A percentile compares a stretch with the other conserved stretches of the same genome.
These are phyloP conservation scores for Sicyos baderoa DNA, from an alignment of 306 rosid genomes.

Conservation along the genomic window DNA sequence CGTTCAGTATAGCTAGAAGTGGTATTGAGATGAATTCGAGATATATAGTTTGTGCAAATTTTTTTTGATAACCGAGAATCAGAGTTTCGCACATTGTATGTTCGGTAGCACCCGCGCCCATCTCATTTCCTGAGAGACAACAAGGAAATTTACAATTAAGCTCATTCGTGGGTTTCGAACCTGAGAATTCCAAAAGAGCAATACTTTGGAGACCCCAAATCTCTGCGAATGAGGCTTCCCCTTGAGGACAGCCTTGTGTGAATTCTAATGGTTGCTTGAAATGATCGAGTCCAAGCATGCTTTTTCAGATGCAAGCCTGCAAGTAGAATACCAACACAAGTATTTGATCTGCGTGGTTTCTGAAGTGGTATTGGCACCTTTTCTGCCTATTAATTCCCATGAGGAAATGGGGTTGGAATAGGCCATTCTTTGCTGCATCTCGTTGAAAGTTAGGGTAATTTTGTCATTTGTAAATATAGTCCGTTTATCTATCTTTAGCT, in stretches of 20 bases:
- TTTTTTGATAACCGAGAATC: too few relatives aligned
- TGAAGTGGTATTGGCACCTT: not conserved
- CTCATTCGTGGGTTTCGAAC: too few relatives aligned
- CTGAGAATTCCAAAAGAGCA: too few relatives aligned
- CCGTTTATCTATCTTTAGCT: too few relatives aligned
- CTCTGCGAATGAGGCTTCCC: too few relatives aligned
- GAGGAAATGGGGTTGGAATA: conserved; percentile 2
- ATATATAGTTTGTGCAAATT: not conserved
- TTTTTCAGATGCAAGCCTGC: not conserved
- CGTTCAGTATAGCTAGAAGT: not conserved
- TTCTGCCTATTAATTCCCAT: not conserved
- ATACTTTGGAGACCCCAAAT: too few relatives aligned
- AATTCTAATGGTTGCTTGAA: not conserved
- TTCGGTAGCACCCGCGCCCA: too few relatives aligned
- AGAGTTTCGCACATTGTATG: too few relatives aligned
- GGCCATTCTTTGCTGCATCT: conserved; percentile 7
- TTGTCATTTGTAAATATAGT: too few relatives aligned
- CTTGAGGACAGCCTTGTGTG: not conserved
- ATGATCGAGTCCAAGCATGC: not conserved
- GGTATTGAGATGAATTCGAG: not conserved
- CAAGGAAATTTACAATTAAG: too few relatives aligned
- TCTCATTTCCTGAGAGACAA: too few relatives aligned
- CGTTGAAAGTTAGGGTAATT: too few relatives aligned
- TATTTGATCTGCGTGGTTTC: not conserved
- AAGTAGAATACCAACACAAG: not conserved